Evolutionary conservation across 2,329 filamentous ascomycete species (phyloP).

Genomic region (Penicillium sp.): DNA sequence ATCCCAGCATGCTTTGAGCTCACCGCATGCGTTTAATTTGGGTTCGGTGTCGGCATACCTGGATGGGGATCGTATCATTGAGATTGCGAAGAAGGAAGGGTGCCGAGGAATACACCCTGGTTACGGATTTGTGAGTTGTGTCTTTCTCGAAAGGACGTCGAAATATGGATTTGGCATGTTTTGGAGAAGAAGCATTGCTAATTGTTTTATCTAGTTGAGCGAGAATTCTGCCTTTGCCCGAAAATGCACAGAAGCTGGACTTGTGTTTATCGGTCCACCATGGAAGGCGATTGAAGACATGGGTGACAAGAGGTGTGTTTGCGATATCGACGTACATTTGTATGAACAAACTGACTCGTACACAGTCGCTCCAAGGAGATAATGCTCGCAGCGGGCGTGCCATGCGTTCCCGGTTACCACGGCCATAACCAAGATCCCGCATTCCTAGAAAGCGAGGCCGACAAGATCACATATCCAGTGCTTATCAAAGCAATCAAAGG

Average conservation of each 20-base stretch:
- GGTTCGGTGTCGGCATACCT: slow-evolving; percentile 84
- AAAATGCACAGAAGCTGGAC: slow-evolving; percentile 81
- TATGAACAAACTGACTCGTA: neutral
- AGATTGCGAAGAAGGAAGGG: slow-evolving; percentile 77
- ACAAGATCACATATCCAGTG: slow-evolving; percentile 65
- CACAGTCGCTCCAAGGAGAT: slow-evolving; percentile 80
- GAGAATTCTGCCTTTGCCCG: slow-evolving; percentile 91
- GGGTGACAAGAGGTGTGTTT: slow-evolving; percentile 77
- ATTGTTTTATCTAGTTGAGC: slow-evolving; percentile 55
- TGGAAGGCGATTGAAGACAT: slow-evolving; percentile 73
- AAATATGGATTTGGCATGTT: too few species aligned
- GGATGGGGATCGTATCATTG: slow-evolving; percentile 88
- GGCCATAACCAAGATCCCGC: slow-evolving; percentile 72
- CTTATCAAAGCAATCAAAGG: slow-evolving; percentile 66
- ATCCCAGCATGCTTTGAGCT: slow-evolving; percentile 84
- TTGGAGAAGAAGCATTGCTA: neutral
- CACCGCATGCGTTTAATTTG: slow-evolving; percentile 78
- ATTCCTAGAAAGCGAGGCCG: slow-evolving; percentile 66
- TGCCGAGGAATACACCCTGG: slow-evolving; percentile 93
- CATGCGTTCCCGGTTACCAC: slow-evolving; percentile 95
- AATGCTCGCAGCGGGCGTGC: slow-evolving; percentile 91
- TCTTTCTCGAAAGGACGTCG: neutral
- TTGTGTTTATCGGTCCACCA: slow-evolving; percentile 92
- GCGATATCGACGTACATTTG: neutral
- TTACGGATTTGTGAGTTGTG: slow-evolving; percentile 69